phyloP scores from a whole-genome alignment of 140 eudicot genomes.

The Senecio squalidus region DNA sequence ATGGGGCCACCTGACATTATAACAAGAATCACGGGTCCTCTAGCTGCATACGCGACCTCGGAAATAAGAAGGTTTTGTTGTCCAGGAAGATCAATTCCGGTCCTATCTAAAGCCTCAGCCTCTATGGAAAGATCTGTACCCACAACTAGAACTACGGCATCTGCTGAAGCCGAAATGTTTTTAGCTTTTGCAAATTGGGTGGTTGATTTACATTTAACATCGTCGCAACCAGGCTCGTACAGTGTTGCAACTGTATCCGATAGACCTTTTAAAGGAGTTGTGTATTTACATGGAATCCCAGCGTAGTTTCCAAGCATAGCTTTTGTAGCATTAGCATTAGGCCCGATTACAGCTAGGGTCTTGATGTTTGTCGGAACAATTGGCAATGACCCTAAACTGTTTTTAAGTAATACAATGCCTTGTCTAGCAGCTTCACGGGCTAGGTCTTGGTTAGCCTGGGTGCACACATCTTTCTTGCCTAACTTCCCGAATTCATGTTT shows the following conservation, averaged over 20 bases:
- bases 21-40: constrained; percentile 74
- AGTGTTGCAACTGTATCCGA: constrained; percentile 33
- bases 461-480: background rate
- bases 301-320: background rate
- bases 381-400: background rate
- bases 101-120: constrained; percentile 42
- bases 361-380: background rate
- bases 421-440: background rate
- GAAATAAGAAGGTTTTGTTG: constrained; percentile 45
- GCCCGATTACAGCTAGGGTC: constrained; percentile 1
- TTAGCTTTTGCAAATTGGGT: constrained; percentile 41
- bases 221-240: constrained; percentile 40
- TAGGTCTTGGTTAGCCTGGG: background rate
- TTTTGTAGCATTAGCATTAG: background rate
- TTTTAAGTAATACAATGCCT: background rate
- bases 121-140: constrained; percentile 69
- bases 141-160: constrained; percentile 56
- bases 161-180: constrained; percentile 44
- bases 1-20: constrained; percentile 85
- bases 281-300: constrained; percentile 47
- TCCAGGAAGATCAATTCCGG: constrained; percentile 61
- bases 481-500: background rate
- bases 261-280: constrained; percentile 14
- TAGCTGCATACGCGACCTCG: constrained; percentile 50
- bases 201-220: constrained; percentile 36